Conservation (phyloP, 2,329 filamentous ascomycete species). For the Westerdykella ornata region DNA sequence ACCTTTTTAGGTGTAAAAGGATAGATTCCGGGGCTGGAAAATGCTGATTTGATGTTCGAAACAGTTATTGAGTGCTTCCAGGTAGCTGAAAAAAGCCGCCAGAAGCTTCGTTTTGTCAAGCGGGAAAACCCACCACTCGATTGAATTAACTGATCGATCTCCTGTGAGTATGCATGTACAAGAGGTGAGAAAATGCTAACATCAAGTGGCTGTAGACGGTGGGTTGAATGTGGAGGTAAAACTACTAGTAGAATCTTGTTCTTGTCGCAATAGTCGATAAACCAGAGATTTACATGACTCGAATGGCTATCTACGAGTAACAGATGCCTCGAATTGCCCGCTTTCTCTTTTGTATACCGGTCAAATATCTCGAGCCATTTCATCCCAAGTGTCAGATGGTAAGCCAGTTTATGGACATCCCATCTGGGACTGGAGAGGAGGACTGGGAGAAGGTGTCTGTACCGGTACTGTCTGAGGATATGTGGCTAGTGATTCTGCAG, state of each 20-base stretch:
- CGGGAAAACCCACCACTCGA: conserved; percentile 3
- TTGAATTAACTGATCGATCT: conserved; percentile 1
- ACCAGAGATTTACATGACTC: conserved; percentile 2
- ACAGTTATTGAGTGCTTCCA: too few relatives aligned
- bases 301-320: conserved; percentile 3
- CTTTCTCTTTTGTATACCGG: conserved; percentile 3
- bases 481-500: too few relatives aligned
- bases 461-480: too few relatives aligned
- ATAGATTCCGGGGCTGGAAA: neutral
- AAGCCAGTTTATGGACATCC: too few relatives aligned
- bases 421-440: too few relatives aligned
- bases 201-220: conserved; percentile 6
- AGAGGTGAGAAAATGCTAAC: conserved; percentile 3
- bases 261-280: conserved; percentile 1
- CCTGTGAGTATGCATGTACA: neutral
- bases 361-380: neutral
- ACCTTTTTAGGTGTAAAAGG: too few relatives aligned
- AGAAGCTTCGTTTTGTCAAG: conserved; percentile 4
- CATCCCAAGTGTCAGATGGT: too few relatives aligned
- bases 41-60: too few relatives aligned
- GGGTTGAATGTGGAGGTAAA: conserved; percentile 3
- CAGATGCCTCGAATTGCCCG: conserved; percentile 2
- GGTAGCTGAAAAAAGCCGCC: conserved; percentile 3
- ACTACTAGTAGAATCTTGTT: too few relatives aligned
- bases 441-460: too few relatives aligned